Percentiles rank a stretch among this genome's conserved stretches.
Evolutionary conservation across 2,329 filamentous ascomycete species (phyloP).

Genomic region (Colletotrichum scovillei): DNA sequence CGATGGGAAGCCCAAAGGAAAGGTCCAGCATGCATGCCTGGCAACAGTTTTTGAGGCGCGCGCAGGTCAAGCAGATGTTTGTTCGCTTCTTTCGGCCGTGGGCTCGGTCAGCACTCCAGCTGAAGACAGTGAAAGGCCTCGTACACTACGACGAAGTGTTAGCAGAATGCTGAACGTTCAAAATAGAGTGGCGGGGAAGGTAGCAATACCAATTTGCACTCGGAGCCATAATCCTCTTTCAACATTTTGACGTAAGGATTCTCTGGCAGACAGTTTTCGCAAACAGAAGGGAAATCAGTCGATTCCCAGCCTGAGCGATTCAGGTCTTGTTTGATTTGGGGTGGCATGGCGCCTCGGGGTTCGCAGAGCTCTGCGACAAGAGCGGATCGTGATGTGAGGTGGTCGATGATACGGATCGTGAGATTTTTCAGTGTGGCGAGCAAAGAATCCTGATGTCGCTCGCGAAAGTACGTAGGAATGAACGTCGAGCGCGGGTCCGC

Average conservation of each 20-base stretch:
- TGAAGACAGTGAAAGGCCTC: constrained; percentile 93
- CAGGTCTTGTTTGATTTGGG: constrained; percentile 95
- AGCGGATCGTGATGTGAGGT: background rate
- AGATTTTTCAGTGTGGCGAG: background rate
- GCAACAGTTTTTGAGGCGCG: constrained; percentile 97
- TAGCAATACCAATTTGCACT: constrained; percentile 73
- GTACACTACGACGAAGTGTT: constrained; percentile 69
- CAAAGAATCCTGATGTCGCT: background rate
- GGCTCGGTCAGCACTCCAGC: constrained; percentile 93
- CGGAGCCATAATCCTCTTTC: constrained; percentile 93
- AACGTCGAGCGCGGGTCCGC: background rate
- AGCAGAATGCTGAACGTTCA: constrained; percentile 35
- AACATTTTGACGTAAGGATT: constrained; percentile 99
- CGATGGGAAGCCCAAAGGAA: constrained; percentile 93
- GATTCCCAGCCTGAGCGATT: constrained; percentile 97
- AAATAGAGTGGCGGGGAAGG: background rate
- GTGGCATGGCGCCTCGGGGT: constrained; percentile 70
- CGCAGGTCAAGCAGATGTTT: constrained; percentile 96
- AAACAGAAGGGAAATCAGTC: constrained; percentile 88
- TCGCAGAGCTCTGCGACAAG: background rate
- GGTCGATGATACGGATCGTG: background rate
- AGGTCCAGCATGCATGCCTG: constrained; percentile 99
- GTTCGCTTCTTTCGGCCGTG: constrained; percentile 90
- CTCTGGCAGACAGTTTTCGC: constrained; percentile 92
- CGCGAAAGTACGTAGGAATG: background rate